These are phyloP conservation scores for Psidium guajava DNA, from an alignment of 345 rosid genomes.

Conservation along the genomic window DNA sequence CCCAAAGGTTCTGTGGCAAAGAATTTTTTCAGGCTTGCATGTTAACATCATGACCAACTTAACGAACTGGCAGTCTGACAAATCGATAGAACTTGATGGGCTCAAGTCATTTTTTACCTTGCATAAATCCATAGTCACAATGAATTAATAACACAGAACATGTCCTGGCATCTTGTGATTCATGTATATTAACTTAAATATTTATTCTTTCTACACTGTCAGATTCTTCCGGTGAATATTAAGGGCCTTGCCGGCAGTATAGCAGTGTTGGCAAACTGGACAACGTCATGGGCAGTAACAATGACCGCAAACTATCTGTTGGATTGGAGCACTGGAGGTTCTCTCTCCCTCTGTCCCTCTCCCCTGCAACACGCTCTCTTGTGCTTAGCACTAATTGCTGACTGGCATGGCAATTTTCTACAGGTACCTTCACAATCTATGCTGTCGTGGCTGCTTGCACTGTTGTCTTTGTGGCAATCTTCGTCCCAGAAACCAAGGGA, in stretches of 20 bases:
- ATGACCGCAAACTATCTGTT: constrained; percentile 39
- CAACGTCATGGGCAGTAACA: constrained; percentile 12
- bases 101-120: not conserved
- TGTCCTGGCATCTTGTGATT: not conserved
- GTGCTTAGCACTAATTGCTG: not conserved
- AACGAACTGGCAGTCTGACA: not conserved
- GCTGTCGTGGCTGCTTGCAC: constrained; percentile 24
- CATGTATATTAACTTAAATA: not conserved
- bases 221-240: constrained; percentile 64
- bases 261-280: constrained; percentile 33
- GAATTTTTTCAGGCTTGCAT: not conserved
- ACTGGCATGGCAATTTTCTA: not conserved
- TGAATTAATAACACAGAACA: not conserved
- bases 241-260: constrained; percentile 39
- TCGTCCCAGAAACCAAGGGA: constrained; percentile 74
- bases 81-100: not conserved
- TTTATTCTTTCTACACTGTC: not conserved
- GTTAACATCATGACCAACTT: not conserved
- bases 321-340: constrained; percentile 37
- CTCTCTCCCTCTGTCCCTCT: not conserved
- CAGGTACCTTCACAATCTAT: constrained; percentile 57
- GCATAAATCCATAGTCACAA: not conserved
- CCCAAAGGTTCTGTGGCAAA: not conserved
- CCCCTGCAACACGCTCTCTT: not conserved
- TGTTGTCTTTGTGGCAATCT: constrained; percentile 27